Base-by-base conservation (phyloP, 306 rosid genomes). In the Heteromeles arbutifolia region DNA sequence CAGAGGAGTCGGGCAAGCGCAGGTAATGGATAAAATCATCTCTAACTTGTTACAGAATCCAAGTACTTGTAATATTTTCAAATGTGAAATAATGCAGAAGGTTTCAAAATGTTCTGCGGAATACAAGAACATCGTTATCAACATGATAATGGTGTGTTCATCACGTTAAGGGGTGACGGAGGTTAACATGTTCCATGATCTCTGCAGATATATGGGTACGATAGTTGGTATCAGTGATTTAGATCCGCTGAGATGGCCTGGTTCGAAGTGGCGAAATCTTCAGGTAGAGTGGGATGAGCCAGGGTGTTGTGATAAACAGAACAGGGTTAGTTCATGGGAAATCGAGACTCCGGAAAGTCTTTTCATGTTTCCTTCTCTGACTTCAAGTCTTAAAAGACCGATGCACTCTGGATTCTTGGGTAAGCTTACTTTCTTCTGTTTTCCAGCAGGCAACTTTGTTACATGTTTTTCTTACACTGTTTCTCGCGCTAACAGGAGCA, bases 231-330 rank as follows among this genome's bases (percentile, higher is more conserved):
- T 86, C 59, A 87, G 88, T 73, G 98, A 96, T 72, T 81, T 90
- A 53, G 99, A 96, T 86, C 98, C 98, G 70, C 83, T 96, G 69
- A 89, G 99, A 74, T 96, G 99, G 99, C 91, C 98, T 59, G 92
- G 92, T 78, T 96, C 99, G 45, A 92, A 89, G 85, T 96, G 99
- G 99, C 79, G 98, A 84, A 96, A 92, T 85, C 85, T 96, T 87
- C 99, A 92, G 97, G 92, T 90, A 29, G 99, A 96, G 85, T 96
- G 99, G 99, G 99, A 96, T 74, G 99, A 96, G 78, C 97, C 98
- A 17, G 99, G 99, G 21, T 96, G 97, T 77, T 90, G 92, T 8
- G 96, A 92, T 74, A 96, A 92, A 82, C 98, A 92, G 80, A 96
- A 85, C 80, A 82, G 99, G 76, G 98, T 96, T 72, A 88, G 92